These are phyloP conservation scores for Solanum peruvianum DNA, from an alignment of 257 asterid species.

Conservation along the genomic window DNA sequence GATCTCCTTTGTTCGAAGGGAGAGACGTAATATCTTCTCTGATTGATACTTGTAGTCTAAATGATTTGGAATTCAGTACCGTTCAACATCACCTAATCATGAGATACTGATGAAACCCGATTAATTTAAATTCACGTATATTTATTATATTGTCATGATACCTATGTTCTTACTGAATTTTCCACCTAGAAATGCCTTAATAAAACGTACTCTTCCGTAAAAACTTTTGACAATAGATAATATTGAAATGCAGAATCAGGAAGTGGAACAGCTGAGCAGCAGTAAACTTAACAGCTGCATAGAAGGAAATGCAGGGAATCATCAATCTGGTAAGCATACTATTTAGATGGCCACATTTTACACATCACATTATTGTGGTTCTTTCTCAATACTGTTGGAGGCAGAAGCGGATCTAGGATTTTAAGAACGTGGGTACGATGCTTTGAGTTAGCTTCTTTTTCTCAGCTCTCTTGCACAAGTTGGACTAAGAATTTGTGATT, in stretches of 20 bases:
- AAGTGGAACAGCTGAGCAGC: slow-evolving; percentile 14
- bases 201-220: not conserved
- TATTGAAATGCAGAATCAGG: slow-evolving; percentile 38
- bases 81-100: not conserved
- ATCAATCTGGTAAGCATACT: slow-evolving; percentile 27
- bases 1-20: not conserved
- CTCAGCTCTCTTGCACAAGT: not conserved
- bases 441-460: not conserved
- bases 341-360: not conserved
- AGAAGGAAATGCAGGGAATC: slow-evolving; percentile 33
- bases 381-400: not conserved
- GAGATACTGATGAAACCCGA: not conserved
- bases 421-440: not conserved
- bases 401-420: not conserved
- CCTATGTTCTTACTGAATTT: not conserved
- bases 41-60: not conserved
- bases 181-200: not conserved
- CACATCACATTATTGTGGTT: not conserved
- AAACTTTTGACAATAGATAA: not conserved
- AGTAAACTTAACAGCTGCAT: slow-evolving; percentile 32
- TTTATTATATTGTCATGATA: too few species aligned
- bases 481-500: not conserved
- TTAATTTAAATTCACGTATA: not conserved
- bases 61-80: not conserved
- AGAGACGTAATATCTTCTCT: not conserved